These are phyloP conservation scores for Chlorella variabilis DNA, from an alignment of 163 green algal genomes.

Conservation along the genomic window DNA sequence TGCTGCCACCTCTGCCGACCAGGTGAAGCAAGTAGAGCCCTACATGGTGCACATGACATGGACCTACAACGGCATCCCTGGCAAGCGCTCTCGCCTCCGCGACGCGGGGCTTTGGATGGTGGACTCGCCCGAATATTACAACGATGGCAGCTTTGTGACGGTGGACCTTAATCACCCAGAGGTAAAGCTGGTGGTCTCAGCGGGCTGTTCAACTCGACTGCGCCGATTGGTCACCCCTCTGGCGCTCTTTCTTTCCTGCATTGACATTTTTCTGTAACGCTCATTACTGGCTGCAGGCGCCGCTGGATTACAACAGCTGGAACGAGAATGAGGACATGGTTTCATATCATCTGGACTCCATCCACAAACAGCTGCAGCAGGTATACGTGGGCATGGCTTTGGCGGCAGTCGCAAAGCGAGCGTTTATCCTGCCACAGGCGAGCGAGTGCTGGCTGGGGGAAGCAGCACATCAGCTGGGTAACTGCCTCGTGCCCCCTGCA, in stretches of 20 bases:
- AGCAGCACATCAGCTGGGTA: too few relatives aligned
- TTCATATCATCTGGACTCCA: constrained; percentile 11
- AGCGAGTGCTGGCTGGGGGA: too few relatives aligned
- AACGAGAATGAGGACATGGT: constrained; percentile 25
- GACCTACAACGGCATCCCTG: constrained; percentile 20
- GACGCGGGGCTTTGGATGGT: constrained; percentile 34
- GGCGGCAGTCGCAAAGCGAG: neutral
- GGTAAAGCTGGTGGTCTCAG: neutral
- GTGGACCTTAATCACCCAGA: constrained; percentile 13
- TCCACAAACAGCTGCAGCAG: constrained; percentile 9
- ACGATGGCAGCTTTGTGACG: neutral
- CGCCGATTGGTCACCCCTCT: too few relatives aligned
- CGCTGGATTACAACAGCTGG: constrained; percentile 12
- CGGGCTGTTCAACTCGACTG: too few relatives aligned
- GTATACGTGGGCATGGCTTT: constrained; percentile 6
- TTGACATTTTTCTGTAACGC: too few relatives aligned
- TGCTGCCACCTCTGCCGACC: neutral
- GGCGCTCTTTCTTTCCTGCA: too few relatives aligned
- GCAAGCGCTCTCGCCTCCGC: constrained; percentile 30
- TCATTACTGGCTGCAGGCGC: too few relatives aligned
- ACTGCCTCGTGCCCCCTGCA: too few relatives aligned
- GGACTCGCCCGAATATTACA: neutral
- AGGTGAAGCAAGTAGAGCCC: constrained; percentile 20
- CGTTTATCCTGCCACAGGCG: neutral
- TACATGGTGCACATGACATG: constrained; percentile 30